Evolutionary conservation across 805 yeast genomes (phyloP).

Genomic region (Wickerhamiella hasegawae): DNA sequence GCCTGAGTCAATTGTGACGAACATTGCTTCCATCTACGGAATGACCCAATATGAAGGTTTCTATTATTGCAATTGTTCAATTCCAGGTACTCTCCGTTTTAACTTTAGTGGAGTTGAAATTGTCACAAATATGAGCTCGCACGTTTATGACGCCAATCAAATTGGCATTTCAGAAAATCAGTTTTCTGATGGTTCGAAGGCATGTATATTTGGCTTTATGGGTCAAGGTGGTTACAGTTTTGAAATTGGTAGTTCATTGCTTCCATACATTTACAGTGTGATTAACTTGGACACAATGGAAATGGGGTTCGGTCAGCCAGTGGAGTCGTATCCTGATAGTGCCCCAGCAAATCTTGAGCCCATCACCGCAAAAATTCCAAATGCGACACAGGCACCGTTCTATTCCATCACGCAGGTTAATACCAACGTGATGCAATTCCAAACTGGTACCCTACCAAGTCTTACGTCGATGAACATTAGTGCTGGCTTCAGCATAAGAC

Average conservation of each 20-base stretch:
- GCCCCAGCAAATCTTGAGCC: neutral
- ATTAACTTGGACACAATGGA: neutral
- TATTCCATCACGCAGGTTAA: no score
- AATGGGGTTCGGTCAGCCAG: no score
- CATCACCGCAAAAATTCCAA: neutral
- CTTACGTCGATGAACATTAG: no score
- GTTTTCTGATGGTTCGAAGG: neutral
- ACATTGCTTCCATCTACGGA: neutral
- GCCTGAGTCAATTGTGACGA: neutral
- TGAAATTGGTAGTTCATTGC: neutral
- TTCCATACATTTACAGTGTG: neutral
- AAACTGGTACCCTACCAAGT: no score
- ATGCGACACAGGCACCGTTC: neutral
- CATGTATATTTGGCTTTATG: neutral
- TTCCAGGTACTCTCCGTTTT: neutral
- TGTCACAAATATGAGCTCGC: neutral
- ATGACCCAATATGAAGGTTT: neutral
- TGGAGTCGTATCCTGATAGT: neutral
- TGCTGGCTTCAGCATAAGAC: no score
- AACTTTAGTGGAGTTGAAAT: neutral
- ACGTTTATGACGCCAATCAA: neutral
- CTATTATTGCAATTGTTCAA: neutral
- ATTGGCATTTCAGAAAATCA: neutral
- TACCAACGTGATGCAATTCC: no score
- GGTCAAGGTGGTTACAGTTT: neutral